Base-by-base conservation (phyloP, 2,329 filamentous ascomycete genomes). In the Paraphoma sp. region DNA sequence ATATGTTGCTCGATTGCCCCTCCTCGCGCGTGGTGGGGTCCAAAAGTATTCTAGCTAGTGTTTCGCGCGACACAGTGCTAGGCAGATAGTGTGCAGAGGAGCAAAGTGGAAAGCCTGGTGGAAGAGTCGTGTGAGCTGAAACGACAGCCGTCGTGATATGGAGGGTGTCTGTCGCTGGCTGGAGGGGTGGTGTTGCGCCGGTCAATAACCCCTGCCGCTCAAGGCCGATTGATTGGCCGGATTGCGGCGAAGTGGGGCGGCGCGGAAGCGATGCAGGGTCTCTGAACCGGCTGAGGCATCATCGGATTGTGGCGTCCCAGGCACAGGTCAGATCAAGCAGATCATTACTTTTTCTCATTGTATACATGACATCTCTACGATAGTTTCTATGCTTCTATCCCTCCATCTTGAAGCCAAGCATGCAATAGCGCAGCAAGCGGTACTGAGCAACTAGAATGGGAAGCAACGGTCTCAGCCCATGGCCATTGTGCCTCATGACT, bases 401-500 rank as follows among this genome's bases (percentile, higher is more conserved):
- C 33, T 2, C 33, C 14, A 7, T 36, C 33, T 36, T 14, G 14
- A 14, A 36, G 14, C 14, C 9, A 10, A 36, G 10, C 33, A 36
- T 36, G 33, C 33, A 36, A 36, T 36, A 23, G 3, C 23, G 23
- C 23, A 23, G 5, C 23, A 23, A 23, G 23, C 23, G 23, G 23
- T 23, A 5, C 5, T 5, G 23, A 23, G 23, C 23, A 23, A 23
- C 23, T 23, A 23, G 23, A 23, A 23, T 23, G 23, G 23, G 23
- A 23, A 23, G 5, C 23, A 23, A 23, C 23, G 10, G 33, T 36
- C 33, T 36, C 33, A 45, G 23, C 36, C n/a, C n/a, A 23, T 8
- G 8, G 10, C 17, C 47, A 17, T 14, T 29, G 36, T 10, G 33
- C 33, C 51, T 57, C 68, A 89, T 67, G 80, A 83, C 86, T 92